A percentile compares a stretch with the other conserved stretches of the same genome.
These are phyloP conservation scores for Scedosporium boydii DNA, from an alignment of 2,329 filamentous ascomycete species.

Conservation along the genomic window DNA sequence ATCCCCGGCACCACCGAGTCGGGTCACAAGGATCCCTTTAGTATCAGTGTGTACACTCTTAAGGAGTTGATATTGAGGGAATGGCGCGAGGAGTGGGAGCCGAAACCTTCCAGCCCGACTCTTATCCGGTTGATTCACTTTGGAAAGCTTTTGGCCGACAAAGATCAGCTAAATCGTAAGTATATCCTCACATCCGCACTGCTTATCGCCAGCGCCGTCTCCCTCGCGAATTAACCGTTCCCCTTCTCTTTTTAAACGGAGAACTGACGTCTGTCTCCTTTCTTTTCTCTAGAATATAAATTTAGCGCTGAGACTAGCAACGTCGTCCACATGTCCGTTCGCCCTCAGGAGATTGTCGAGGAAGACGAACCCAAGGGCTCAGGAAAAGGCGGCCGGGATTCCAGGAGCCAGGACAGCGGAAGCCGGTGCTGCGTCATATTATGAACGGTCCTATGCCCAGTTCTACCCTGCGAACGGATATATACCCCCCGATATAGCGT, in stretches of 20 bases:
- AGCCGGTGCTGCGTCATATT: conserved; percentile 42
- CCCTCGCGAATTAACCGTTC: background rate
- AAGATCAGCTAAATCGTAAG: conserved; percentile 73
- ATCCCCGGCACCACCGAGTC: conserved; percentile 55
- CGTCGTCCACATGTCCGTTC: conserved; percentile 90
- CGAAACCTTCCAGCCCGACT: conserved; percentile 74
- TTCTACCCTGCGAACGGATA: background rate
- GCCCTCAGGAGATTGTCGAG: conserved; percentile 78
- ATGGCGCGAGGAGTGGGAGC: conserved; percentile 89
- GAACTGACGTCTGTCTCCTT: background rate
- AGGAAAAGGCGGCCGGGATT: conserved; percentile 38
- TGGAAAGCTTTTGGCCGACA: conserved; percentile 84
- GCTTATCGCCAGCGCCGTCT: background rate
- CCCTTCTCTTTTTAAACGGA: conserved; percentile 3
- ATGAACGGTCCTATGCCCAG: conserved; percentile 19
- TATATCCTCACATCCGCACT: conserved; percentile 11
- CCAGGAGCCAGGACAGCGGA: conserved; percentile 29
- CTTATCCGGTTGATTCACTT: conserved; percentile 88
- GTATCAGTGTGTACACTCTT: conserved; percentile 85
- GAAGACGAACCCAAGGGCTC: conserved; percentile 63
- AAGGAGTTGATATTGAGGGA: conserved; percentile 91
- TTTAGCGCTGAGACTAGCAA: conserved; percentile 68
- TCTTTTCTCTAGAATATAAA: conserved; percentile 54
- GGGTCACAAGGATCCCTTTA: conserved; percentile 66
- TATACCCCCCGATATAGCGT: background rate